phyloP scores from a whole-genome alignment of 2,329 filamentous ascomycete species.

The Fusarium sp. region DNA sequence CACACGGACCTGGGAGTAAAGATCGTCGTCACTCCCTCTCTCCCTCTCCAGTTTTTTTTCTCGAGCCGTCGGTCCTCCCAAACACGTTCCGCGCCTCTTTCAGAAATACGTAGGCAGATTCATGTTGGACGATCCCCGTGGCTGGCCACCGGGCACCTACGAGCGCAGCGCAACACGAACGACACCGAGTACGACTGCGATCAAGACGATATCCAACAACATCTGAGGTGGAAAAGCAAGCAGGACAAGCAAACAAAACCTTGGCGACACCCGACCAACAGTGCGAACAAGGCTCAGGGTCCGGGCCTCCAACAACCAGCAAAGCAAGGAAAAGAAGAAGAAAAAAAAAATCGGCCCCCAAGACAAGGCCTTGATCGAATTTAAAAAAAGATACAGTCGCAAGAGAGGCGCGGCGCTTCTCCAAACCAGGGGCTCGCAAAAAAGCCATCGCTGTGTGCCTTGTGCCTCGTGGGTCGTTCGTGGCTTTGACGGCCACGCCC shows the following conservation, averaged over 20 bases:
- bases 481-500: slow-evolving; percentile 34
- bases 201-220: slow-evolving; percentile 15
- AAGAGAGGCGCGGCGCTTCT: slow-evolving; percentile 18
- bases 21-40: slow-evolving; percentile 26
- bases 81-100: not conserved
- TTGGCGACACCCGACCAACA: slow-evolving; percentile 5
- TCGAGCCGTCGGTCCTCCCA: not conserved
- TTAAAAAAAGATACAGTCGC: slow-evolving; percentile 11
- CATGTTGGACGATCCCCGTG: slow-evolving; percentile 35
- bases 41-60: slow-evolving; percentile 36
- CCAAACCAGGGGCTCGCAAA: slow-evolving; percentile 30
- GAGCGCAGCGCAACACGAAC: slow-evolving; percentile 21
- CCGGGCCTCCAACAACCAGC: slow-evolving; percentile 6
- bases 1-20: slow-evolving; percentile 25
- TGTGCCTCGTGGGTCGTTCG: slow-evolving; percentile 28
- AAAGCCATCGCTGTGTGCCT: slow-evolving; percentile 21
- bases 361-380: not conserved
- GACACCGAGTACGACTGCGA: slow-evolving; percentile 8
- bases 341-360: slow-evolving; percentile 14
- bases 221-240: not conserved
- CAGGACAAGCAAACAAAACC: slow-evolving; percentile 13
- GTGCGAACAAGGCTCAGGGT: slow-evolving; percentile 22
- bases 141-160: slow-evolving; percentile 35
- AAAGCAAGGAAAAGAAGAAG: slow-evolving; percentile 4
- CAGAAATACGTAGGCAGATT: slow-evolving; percentile 8